Evolutionary conservation across 805 yeast species (phyloP), one percentile per base, ranked within the genome.

Genomic region (Yamadazyma sp.): DNA sequence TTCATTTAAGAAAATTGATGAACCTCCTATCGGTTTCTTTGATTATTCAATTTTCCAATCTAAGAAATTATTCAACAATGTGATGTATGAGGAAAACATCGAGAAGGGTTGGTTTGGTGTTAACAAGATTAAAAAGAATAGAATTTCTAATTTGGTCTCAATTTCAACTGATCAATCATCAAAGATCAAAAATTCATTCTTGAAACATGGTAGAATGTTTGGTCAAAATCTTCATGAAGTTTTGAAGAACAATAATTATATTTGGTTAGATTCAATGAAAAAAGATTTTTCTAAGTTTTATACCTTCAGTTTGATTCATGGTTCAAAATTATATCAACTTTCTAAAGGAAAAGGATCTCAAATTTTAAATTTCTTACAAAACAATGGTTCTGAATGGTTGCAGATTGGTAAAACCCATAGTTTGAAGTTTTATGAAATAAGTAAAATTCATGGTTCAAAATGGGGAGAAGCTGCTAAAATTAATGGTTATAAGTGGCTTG

Each of bases 401-500:
- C 21, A 26, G 7, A 3, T 33, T 14, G 9, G 15, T n/a, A 27
- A 12, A 13, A n/a, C 13, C 7, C 7, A 25, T n/a, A 13, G 27
- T 25, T 8, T 13, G 15, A 27, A 27, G 19, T 27, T 27, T 13
- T 27, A 10, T 27, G 30, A 27, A 27, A 10, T 17, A 14, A 9
- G 11, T 27, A 17, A 24, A 12, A 13, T 10, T 17, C 9, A 16
- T 28, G 23, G 29, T 13, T 5, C 17, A 10, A 34, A 24, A 28
- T 19, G 14, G 16, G 17, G 10, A 17, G 13, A 27, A 8, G 11
- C 20, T 3, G 11, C 26, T 10, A 26, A 19, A 7, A 7, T 12
- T 15, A 26, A 25, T 16, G 31, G 36, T 4, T 7, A 3, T 11
- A 5, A 12, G 14, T 33, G 31, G 25, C 19, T 39, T 53, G 97